Base-by-base conservation (phyloP, 371 early-diverging fungal genomes). In the Lichtheimia hyalospora region DNA sequence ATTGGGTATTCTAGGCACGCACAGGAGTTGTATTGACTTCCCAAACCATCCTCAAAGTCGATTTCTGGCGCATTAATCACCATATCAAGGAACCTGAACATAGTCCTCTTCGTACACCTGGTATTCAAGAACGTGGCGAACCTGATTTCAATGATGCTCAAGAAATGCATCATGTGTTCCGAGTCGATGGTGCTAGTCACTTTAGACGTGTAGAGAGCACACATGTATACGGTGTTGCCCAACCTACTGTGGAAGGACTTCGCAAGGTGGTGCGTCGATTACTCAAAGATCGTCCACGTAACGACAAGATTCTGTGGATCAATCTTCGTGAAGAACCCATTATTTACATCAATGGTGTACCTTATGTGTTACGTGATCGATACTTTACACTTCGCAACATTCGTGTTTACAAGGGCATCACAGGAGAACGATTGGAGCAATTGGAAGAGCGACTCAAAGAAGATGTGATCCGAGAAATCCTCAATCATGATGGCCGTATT, bases 261-360 rank as follows among this genome's bases (percentile, higher is more conserved):
- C 68, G 75, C 28, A 77, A 75, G 53, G 76, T 84, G 3, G 61
- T 87, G 16, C 68, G 70, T 6, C 68, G 46, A 2, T 60, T 82
- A 18, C 40, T 71, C 3, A 60, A 25, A 0, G 69, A 73, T n/a
- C 57, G 57, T 25, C 61, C 65, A 10, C 66, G 46, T 8, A 64
- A 64, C 34, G 61, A 77, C 44, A 65, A 61, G 23, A 60, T 90
- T 15, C 51, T 86, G 18, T 90, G 90, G 91, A 88, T 92, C 60
- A 89, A 89, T 62, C 58, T 90, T 16, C 76, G 92, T 44, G 90
- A 92, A 64, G 91, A 92, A 58, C 90, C 91, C 16, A 76, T 92
- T 20, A 82, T 90, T 7, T 91, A 91, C 62, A 80, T 92, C 56
- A 85, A 88, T 54, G 88, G 86, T n/a, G 68, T 76, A 10, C 90